Conservation (phyloP, 495 filamentous ascomycete species). For the Neurospora intermedia region DNA sequence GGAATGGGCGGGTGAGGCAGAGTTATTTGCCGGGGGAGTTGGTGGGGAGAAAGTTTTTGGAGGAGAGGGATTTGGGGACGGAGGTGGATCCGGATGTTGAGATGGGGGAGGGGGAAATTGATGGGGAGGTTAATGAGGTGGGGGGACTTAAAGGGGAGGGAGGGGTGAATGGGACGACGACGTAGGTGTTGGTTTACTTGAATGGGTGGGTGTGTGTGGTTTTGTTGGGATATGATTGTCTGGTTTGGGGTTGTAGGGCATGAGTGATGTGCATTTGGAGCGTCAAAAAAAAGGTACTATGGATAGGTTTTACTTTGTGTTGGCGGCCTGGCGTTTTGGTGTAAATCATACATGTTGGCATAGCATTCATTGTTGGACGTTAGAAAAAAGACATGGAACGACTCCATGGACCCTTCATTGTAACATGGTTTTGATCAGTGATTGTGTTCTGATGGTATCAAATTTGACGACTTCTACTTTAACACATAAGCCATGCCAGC, state of each 20-base stretch:
- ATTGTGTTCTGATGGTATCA: background rate
- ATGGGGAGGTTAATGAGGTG: too few species aligned
- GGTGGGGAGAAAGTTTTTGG: conserved; percentile 59
- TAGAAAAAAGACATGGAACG: background rate
- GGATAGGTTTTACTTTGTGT: background rate
- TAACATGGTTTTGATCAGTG: background rate
- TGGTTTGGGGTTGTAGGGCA: too few species aligned
- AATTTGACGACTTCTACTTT: background rate
- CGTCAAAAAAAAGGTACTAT: background rate
- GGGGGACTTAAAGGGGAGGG: too few species aligned
- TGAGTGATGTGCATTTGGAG: background rate
- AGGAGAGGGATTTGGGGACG: conserved; percentile 69
- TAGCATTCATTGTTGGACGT: background rate
- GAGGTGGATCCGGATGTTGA: conserved; percentile 54
- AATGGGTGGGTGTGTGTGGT: background rate
- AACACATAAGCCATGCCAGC: too few species aligned
- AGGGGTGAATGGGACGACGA: background rate
- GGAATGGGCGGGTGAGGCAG: conserved; percentile 74
- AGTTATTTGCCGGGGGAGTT: conserved; percentile 79
- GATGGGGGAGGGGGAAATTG: conserved; percentile 15
- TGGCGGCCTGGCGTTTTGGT: background rate
- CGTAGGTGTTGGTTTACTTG: background rate
- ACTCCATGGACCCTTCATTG: background rate
- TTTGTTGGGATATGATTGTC: too few species aligned
- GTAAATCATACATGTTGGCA: background rate